Conservation (phyloP, 2,329 filamentous ascomycete genomes). For the Nemania serpens region DNA sequence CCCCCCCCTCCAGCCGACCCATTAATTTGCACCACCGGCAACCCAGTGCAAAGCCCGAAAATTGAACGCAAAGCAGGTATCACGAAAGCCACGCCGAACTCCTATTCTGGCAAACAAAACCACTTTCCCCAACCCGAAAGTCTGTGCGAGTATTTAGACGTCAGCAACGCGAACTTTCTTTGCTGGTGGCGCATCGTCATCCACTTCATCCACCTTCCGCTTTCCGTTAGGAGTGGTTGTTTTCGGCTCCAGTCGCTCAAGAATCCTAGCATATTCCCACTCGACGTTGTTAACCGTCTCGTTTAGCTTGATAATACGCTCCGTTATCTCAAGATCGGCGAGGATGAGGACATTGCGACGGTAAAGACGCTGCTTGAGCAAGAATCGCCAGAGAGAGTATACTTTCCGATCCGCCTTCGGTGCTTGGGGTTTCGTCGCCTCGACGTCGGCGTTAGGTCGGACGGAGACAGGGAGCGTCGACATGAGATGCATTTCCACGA, state of each 20-base stretch:
- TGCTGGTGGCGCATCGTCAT: constrained; percentile 35
- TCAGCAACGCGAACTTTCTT: constrained; percentile 54
- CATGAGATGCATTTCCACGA: constrained; percentile 77
- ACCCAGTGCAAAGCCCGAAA: constrained; percentile 13
- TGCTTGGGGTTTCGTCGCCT: constrained; percentile 42
- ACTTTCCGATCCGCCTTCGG: constrained; percentile 62
- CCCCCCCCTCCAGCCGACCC: background rate
- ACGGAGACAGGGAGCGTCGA: constrained; percentile 61
- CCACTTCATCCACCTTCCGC: constrained; percentile 49
- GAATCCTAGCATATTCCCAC: constrained; percentile 71
- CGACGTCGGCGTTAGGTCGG: constrained; percentile 53
- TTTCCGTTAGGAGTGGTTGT: constrained; percentile 46
- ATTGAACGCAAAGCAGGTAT: constrained; percentile 36
- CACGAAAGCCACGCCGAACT: constrained; percentile 19
- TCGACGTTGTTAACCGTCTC: constrained; percentile 71
- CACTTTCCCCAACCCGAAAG: background rate
- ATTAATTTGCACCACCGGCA: background rate
- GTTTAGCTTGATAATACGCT: constrained; percentile 74
- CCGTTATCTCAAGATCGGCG: constrained; percentile 68
- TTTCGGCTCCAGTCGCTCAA: constrained; percentile 46
- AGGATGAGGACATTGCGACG: constrained; percentile 74
- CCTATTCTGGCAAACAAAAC: constrained; percentile 5
- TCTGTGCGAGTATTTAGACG: constrained; percentile 8
- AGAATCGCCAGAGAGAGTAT: constrained; percentile 73
- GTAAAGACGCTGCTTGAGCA: constrained; percentile 79